Conservation (phyloP, 768 basidiomycete species). For the Hysterangium stoloniferum region DNA sequence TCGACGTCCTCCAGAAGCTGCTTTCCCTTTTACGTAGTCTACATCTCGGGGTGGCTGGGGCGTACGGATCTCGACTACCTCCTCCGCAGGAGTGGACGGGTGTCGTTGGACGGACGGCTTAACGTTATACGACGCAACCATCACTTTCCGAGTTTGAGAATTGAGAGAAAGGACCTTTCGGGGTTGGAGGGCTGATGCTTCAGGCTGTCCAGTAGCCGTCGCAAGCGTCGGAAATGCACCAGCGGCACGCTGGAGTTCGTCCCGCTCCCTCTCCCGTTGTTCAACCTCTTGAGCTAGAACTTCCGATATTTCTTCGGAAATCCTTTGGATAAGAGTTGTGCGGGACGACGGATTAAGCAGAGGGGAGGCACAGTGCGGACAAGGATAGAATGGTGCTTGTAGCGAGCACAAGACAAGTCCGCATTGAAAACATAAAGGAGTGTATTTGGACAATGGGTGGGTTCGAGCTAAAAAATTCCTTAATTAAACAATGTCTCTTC, state of each 20-base stretch:
- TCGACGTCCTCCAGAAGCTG: slow-evolving; percentile 28
- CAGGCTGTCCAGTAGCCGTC: slow-evolving; percentile 14
- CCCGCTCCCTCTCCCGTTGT: slow-evolving; percentile 37
- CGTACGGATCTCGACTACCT: slow-evolving; percentile 30
- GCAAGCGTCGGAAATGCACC: slow-evolving; percentile 58
- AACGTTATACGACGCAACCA: slow-evolving; percentile 43
- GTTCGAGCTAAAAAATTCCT: slow-evolving; percentile 35
- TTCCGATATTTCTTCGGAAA: slow-evolving; percentile 38
- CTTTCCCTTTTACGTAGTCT: slow-evolving; percentile 24
- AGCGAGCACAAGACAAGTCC: slow-evolving; percentile 56
- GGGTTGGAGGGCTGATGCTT: slow-evolving; percentile 26
- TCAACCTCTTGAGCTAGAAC: slow-evolving; percentile 41
- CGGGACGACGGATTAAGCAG: slow-evolving; percentile 31
- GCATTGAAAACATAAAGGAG: slow-evolving; percentile 47
- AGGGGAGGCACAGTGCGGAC: slow-evolving; percentile 42
- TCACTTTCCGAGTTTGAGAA: slow-evolving; percentile 42
- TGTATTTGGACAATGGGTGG: slow-evolving; percentile 51
- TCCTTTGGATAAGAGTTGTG: slow-evolving; percentile 30
- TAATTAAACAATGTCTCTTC: background rate
- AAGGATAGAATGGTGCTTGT: slow-evolving; percentile 46
- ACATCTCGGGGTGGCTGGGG: slow-evolving; percentile 32
- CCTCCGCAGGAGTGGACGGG: slow-evolving; percentile 23
- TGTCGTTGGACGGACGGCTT: slow-evolving; percentile 27
- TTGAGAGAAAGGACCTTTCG: slow-evolving; percentile 57
- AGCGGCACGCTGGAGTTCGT: slow-evolving; percentile 41